Base-by-base conservation (phyloP, 352 stramenopile species). In the Thalassiosira oceanica region DNA sequence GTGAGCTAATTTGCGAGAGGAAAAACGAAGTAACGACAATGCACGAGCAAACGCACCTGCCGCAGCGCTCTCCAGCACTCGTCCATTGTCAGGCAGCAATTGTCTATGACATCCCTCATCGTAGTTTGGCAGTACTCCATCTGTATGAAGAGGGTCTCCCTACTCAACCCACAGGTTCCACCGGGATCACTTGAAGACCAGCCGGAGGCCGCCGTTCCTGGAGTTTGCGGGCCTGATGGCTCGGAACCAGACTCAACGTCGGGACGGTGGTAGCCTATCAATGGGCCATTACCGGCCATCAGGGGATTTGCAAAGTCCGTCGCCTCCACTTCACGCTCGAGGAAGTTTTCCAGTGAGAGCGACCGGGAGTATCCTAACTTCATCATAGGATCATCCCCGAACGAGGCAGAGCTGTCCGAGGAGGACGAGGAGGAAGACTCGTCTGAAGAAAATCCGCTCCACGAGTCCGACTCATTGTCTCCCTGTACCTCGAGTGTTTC, bases 41-140 rank as follows among this genome's bases (percentile, higher is more conserved):
- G n/a, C n/a, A n/a, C n/a, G n/a, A n/a, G n/a, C n/a, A n/a, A n/a
- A n/a, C n/a, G n/a, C n/a, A n/a, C n/a, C 71, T 98, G 94, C 3
- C 93, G 92, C 33, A 97, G 92, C 37, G 97, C 87, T 27, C 91
- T 95, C 94, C 94, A 98, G 24, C 97, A 62, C 5, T 78, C 69
- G 31, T 76, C 93, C 21, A 97, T 68, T 0, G 71, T 58, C 18
- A 78, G 15, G 23, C 72, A 69, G 11, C 85, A 85, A 42, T 97
- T 91, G 66, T 98, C 94, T 57, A 98, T 98, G 28, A 98, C 85
- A 37, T 97, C 92, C 51, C 94, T 82, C 28, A 98, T 79, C 21
- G 94, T 96, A 44, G 95, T 97, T 83, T 94, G 85, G 45, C 95
- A 98, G 66, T 94, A 98, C 75, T 98, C 93, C 94, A 98, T 98